Conservation (phyloP, 2,329 filamentous ascomycete genomes). For the Sporothrix humicola region DNA sequence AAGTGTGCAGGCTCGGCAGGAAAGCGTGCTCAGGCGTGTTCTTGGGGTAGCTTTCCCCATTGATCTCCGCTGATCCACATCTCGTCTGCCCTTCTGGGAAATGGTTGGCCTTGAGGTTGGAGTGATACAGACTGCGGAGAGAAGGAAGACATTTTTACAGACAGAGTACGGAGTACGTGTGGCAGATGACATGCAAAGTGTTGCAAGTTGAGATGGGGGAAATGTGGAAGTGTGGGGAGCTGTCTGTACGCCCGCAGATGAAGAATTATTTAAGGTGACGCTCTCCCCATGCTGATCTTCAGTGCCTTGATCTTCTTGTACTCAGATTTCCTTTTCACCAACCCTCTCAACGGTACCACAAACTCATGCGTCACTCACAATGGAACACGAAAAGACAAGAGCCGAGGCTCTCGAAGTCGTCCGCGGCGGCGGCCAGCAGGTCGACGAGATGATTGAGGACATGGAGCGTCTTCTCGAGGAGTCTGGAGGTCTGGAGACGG, state of each 20-base stretch:
- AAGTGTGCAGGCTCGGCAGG: not conserved
- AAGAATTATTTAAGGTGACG: not conserved
- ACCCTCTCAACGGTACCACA: not conserved
- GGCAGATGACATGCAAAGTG: no score
- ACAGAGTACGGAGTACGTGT: no score
- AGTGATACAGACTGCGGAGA: no score
- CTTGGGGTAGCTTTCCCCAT: not conserved
- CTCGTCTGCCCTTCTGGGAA: not conserved
- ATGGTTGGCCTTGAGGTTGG: no score
- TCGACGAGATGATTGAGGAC: slow-evolving; percentile 34
- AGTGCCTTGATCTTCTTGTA: not conserved
- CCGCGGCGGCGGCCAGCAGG: slow-evolving; percentile 23
- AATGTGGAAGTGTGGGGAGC: not conserved
- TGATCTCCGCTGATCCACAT: not conserved
- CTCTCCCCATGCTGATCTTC: not conserved
- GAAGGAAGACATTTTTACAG: no score
- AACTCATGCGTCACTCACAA: not conserved
- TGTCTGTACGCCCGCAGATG: not conserved
- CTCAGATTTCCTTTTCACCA: not conserved
- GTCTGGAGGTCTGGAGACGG: slow-evolving; percentile 31
- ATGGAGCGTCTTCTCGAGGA: slow-evolving; percentile 34
- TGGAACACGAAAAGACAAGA: slow-evolving; percentile 27
- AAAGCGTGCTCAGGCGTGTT: not conserved
- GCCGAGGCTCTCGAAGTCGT: slow-evolving; percentile 26
- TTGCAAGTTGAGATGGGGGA: not conserved